A percentile compares a stretch with the other conserved stretches of the same genome.
These are phyloP conservation scores for Podospora fimiseda DNA, from an alignment of 495 filamentous ascomycete species.

Conservation along the genomic window DNA sequence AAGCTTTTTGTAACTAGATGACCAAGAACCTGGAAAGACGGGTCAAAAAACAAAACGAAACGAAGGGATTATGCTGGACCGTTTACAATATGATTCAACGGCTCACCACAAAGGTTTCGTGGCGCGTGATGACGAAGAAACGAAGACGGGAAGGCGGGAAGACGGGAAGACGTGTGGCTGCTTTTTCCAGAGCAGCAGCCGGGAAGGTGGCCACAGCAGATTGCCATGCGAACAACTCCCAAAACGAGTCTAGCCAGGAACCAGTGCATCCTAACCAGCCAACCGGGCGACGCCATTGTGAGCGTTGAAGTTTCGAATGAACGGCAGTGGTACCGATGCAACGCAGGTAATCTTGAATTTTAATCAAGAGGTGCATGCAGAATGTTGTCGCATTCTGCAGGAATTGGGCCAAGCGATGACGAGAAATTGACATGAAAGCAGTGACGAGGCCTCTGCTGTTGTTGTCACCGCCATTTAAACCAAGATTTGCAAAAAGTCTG, in stretches of 20 bases:
- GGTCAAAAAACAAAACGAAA: too few species aligned
- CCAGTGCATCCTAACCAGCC: not conserved
- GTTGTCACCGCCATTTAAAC: not conserved
- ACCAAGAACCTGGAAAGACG: too few species aligned
- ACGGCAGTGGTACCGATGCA: not conserved
- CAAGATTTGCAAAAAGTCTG: not conserved
- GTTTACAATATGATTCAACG: too few species aligned
- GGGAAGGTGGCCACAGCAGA: not conserved
- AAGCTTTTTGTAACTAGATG: too few species aligned
- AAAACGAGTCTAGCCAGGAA: slow-evolving; percentile 6
- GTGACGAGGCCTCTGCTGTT: not conserved
- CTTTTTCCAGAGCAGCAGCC: not conserved
- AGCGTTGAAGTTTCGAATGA: not conserved
- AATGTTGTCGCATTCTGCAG: not conserved
- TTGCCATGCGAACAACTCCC: not conserved
- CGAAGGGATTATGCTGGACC: too few species aligned
- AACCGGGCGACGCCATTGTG: not conserved
- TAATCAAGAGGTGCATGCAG: not conserved
- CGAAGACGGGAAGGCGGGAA: not conserved
- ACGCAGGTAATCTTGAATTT: not conserved
- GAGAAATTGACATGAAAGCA: not conserved
- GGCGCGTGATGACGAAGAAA: not conserved
- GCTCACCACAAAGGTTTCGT: too few species aligned
- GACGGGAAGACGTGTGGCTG: not conserved
- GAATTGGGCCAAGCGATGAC: not conserved